phyloP scores from a whole-genome alignment of 2,329 filamentous ascomycete species.

The Colletotrichum sp. region DNA sequence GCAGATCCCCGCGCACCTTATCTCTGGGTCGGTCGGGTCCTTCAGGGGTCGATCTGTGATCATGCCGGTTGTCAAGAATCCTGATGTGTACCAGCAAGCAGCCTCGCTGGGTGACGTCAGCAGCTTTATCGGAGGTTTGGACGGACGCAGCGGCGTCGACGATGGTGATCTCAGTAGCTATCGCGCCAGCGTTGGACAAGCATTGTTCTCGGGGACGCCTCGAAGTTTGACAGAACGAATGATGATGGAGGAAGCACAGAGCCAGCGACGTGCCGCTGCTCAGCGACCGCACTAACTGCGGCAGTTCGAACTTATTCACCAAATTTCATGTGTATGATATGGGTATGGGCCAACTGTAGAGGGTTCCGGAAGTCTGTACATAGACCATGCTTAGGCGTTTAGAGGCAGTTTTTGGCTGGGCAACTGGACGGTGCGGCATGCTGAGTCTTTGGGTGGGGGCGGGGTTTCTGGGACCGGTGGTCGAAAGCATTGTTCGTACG shows the following conservation, averaged over 20 bases:
- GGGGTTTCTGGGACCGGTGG: slow-evolving; percentile 1
- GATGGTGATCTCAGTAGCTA: slow-evolving; percentile 49
- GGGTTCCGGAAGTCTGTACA: slow-evolving; percentile 16
- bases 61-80: slow-evolving; percentile 56
- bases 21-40: slow-evolving; percentile 52
- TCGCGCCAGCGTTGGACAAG: slow-evolving; percentile 42
- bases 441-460: neutral
- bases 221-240: slow-evolving; percentile 54
- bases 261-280: slow-evolving; percentile 24
- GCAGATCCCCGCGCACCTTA: slow-evolving; percentile 25
- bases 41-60: slow-evolving; percentile 58
- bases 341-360: slow-evolving; percentile 12
- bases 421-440: slow-evolving; percentile 12
- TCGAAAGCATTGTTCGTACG: slow-evolving; percentile 4
- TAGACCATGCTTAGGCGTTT: slow-evolving; percentile 16
- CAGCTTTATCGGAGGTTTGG: slow-evolving; percentile 58
- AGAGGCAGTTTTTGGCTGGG: slow-evolving; percentile 5
- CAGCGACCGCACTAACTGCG: slow-evolving; percentile 11
- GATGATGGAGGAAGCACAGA: slow-evolving; percentile 52
- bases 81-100: slow-evolving; percentile 53
- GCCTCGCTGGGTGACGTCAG: slow-evolving; percentile 52
- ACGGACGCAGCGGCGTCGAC: slow-evolving; percentile 55
- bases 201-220: slow-evolving; percentile 47
- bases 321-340: slow-evolving; percentile 8
- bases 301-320: neutral